Percentiles rank a stretch among this genome's conserved stretches.
phyloP scores from a whole-genome alignment of 2,329 filamentous ascomycete species.

The Sporothrix humicola region DNA sequence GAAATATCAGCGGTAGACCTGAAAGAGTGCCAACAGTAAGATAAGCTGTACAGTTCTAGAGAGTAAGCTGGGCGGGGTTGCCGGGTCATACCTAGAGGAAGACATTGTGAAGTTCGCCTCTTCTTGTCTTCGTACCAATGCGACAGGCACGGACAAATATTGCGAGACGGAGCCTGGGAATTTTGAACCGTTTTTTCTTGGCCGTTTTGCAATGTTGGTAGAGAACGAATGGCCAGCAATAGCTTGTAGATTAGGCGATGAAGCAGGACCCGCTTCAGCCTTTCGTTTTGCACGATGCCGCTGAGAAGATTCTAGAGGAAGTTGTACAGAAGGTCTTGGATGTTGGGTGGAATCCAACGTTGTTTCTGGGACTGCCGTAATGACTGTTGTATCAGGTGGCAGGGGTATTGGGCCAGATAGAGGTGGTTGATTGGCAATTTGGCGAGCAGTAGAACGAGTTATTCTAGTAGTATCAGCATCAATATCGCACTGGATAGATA shows the following conservation, averaged over 20 bases:
- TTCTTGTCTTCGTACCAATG: conserved; percentile 59
- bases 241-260: conserved; percentile 22
- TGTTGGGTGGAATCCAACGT: conserved; percentile 40
- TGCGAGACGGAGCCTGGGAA: conserved; percentile 43
- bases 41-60: not conserved
- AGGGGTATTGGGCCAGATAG: not conserved
- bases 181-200: conserved; percentile 59
- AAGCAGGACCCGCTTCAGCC: conserved; percentile 20
- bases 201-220: conserved; percentile 71
- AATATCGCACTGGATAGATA: not conserved
- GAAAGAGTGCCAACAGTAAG: no score
- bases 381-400: not conserved
- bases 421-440: conserved; percentile 65
- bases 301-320: not conserved
- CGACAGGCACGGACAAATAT: conserved; percentile 45
- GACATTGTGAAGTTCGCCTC: conserved; percentile 73
- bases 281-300: conserved; percentile 36
- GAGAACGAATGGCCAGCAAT: conserved; percentile 43
- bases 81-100: conserved; percentile 63
- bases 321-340: conserved; percentile 45
- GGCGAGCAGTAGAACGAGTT: conserved; percentile 91
- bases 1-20: not conserved
- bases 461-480: conserved; percentile 84
- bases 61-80: not conserved
- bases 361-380: conserved; percentile 41